Evolutionary conservation across 345 rosid species (phyloP).

Genomic region (Limnanthes douglasii): DNA sequence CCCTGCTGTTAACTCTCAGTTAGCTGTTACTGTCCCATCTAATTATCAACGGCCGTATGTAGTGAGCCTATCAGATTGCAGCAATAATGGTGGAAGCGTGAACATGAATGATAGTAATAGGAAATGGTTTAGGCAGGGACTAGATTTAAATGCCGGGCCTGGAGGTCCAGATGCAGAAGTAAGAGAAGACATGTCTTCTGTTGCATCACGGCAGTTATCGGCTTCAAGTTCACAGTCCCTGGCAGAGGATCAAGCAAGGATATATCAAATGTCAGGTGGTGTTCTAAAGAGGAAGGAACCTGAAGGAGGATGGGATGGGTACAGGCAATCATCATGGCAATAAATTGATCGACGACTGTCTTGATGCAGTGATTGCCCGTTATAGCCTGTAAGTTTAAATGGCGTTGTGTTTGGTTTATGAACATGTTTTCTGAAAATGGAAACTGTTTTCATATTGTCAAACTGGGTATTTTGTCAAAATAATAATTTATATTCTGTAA

Average conservation of each 20-base stretch:
- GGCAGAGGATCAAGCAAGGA: conserved; percentile 57
- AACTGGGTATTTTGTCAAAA: too few species aligned
- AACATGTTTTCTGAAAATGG: too few species aligned
- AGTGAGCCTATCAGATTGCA: conserved; percentile 44
- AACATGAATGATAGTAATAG: conserved; percentile 29
- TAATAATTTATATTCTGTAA: too few species aligned
- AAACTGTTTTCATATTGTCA: too few species aligned
- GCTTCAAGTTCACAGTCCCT: conserved; percentile 33
- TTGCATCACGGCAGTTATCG: conserved; percentile 33
- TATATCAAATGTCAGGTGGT: conserved; percentile 54
- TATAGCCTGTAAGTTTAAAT: conserved; percentile 30
- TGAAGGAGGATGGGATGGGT: conserved; percentile 87
- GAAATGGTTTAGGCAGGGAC: conserved; percentile 57
- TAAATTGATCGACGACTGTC: conserved; percentile 21
- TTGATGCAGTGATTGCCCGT: conserved; percentile 12
- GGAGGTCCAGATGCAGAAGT: conserved; percentile 46
- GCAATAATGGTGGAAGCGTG: conserved; percentile 19
- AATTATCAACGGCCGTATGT: conserved; percentile 46
- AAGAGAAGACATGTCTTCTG: conserved; percentile 43
- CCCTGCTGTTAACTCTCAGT: conserved; percentile 50
- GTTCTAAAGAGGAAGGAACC: conserved; percentile 71
- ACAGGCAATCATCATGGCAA: conserved; percentile 71
- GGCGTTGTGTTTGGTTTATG: too few species aligned
- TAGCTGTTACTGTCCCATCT: conserved; percentile 37
- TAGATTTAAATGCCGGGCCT: conserved; percentile 86